Evolutionary conservation across 495 filamentous ascomycete species (phyloP), one percentile per base, ranked within the genome.

Genomic region (Hypoxylon rickii): DNA sequence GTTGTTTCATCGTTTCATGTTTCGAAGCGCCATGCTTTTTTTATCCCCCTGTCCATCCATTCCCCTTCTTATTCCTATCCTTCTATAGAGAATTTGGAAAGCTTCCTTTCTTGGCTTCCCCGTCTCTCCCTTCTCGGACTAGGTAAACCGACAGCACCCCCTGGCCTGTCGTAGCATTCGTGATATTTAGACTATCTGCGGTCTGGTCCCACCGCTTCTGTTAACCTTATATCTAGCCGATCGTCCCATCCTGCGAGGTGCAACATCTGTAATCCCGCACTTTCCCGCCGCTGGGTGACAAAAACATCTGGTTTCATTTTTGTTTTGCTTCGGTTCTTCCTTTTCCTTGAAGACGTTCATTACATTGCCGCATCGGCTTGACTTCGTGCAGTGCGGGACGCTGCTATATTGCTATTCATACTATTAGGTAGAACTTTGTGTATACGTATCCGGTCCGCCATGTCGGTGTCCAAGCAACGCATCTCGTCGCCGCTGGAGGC

Each of bases 401-500:
- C 24, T 29, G 4, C 4, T 29, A 4, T 29, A 29, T 29, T 29
- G n/a, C n/a, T n/a, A n/a, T 18, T 2, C 24, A 37, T 40, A 18
- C 12, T 47, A n/a, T n/a, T n/a, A n/a, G n/a, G n/a, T n/a, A n/a
- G n/a, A n/a, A n/a, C n/a, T n/a, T n/a, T n/a, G n/a, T n/a, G n/a
- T n/a, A n/a, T n/a, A n/a, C n/a, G n/a, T n/a, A n/a, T n/a, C 24
- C 18, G 56, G 26, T 15, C 31, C 54, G 29, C 31, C 16, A 64
- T 76, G 65, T 65, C 67, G 44, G 50, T 78, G 42, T 52, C 54
- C 39, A 81, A 76, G 68, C 70, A 70, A 32, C 69, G 68, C 44
- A 83, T 82, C 54, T 82, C 80, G 0, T 72, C 77, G 32, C 79
- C 80, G n/a, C 73, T 83, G 32, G 80, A 81, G 54, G 79, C 80